Evolutionary conservation across 2,329 filamentous ascomycete genomes (phyloP).

Genomic region (Cladosporium halotolerans): DNA sequence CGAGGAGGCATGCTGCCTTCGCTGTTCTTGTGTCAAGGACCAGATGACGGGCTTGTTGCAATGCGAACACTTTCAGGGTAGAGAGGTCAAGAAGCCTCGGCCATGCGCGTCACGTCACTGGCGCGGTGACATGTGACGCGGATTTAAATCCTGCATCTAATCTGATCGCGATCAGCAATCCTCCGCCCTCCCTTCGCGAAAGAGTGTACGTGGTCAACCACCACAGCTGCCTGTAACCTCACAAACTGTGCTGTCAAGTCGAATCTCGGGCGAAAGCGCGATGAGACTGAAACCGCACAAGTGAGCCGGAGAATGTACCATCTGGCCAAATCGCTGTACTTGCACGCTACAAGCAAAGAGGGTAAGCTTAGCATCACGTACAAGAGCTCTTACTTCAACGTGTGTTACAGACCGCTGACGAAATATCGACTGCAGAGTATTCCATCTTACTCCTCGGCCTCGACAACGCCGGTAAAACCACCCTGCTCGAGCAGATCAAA

Average conservation of each 20-base stretch:
- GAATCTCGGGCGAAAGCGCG: not conserved
- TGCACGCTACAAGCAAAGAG: constrained; percentile 95
- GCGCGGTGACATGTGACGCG: not conserved
- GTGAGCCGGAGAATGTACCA: constrained; percentile 67
- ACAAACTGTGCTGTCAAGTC: no score
- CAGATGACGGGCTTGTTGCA: no score
- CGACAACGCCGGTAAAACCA: constrained; percentile 97
- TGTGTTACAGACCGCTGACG: not conserved
- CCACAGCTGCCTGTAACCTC: no score
- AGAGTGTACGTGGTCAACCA: not conserved
- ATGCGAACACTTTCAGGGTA: no score
- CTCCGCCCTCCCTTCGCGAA: not conserved
- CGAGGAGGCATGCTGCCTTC: constrained; percentile 21
- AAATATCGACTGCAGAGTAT: constrained; percentile 59
- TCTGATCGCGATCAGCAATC: not conserved
- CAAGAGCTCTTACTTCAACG: not conserved
- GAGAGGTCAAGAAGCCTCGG: no score
- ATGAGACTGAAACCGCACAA: constrained; percentile 2
- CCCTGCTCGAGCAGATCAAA: constrained; percentile 94
- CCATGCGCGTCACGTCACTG: not conserved
- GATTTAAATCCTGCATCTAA: not conserved
- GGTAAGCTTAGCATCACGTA: constrained; percentile 44
- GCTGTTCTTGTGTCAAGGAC: not conserved
- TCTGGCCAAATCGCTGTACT: constrained; percentile 87
- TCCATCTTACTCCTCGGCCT: constrained; percentile 94